phyloP scores from a whole-genome alignment of 305 asterid species.

The Fraxinus sp. region DNA sequence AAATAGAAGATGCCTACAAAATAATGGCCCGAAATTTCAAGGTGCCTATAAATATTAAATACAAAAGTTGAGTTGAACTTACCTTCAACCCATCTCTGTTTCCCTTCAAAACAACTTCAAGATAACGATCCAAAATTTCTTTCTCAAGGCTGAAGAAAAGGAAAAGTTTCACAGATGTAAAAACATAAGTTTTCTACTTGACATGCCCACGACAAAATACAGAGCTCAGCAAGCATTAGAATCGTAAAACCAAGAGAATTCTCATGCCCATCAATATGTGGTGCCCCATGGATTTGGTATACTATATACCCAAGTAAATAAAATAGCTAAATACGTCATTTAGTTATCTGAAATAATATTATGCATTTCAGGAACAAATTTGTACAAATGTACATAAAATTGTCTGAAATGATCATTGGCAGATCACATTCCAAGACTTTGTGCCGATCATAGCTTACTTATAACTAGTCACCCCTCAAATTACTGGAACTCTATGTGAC shows the following conservation, averaged over 20 bases:
- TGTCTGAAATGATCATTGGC: neutral
- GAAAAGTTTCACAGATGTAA: slow-evolving; percentile 1
- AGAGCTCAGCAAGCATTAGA: neutral
- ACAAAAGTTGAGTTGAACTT: neutral
- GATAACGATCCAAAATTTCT: slow-evolving; percentile 92
- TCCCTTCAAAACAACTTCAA: slow-evolving; percentile 89
- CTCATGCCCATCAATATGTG: neutral
- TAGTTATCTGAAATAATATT: neutral
- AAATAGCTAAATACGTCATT: neutral
- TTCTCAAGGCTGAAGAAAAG: slow-evolving; percentile 74
- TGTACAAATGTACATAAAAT: neutral
- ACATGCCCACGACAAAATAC: neutral
- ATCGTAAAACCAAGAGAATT: neutral
- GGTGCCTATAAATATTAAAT: neutral
- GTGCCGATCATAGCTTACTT: neutral
- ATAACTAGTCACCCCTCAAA: neutral
- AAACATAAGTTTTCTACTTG: slow-evolving; percentile 5
- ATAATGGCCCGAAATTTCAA: neutral
- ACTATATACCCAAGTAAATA: neutral
- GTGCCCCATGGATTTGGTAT: neutral
- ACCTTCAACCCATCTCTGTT: slow-evolving; percentile 97
- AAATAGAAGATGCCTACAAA: slow-evolving; percentile 6
- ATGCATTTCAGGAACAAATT: neutral
- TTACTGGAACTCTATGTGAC: neutral
- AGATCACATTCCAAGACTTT: neutral